Conservation (phyloP, 148 eudicot species). For the Agrostemma githago region DNA sequence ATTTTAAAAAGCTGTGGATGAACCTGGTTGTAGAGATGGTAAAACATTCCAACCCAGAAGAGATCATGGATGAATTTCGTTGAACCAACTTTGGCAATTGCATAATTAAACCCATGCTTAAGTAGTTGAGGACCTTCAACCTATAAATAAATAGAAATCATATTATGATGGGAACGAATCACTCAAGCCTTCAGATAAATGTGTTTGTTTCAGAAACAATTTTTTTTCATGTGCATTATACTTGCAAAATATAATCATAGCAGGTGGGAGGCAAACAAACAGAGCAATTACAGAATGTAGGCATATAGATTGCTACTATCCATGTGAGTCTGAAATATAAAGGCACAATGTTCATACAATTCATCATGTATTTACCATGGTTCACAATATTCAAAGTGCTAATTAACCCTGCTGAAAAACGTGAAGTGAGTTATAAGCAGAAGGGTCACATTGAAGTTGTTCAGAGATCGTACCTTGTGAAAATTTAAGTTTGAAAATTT, state of each 20-base stretch:
- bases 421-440: too few species aligned
- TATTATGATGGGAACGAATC: not conserved
- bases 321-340: constrained; percentile 85
- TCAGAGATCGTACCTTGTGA: too few species aligned
- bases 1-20: not conserved
- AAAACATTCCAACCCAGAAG: constrained; percentile 98
- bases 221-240: not conserved
- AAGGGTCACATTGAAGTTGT: too few species aligned
- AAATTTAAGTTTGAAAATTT: too few species aligned
- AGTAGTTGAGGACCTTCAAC: constrained; percentile 82
- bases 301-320: constrained; percentile 97
- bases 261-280: constrained; percentile 88
- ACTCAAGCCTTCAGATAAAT: not conserved
- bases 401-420: not conserved
- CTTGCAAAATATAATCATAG: constrained; percentile 59
- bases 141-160: constrained; percentile 31
- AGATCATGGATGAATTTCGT: constrained; percentile 81
- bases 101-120: constrained; percentile 70
- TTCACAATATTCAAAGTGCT: not conserved
- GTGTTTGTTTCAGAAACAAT: too few species aligned
- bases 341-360: constrained; percentile 9
- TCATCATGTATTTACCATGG: not conserved
- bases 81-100: constrained; percentile 90
- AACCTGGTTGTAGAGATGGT: constrained; percentile 99
- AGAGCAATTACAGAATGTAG: constrained; percentile 94